A percentile compares a stretch with the other conserved stretches of the same genome.
Conservation (phyloP, 176 grass and related monocot species). For the Carex scoparia region DNA sequence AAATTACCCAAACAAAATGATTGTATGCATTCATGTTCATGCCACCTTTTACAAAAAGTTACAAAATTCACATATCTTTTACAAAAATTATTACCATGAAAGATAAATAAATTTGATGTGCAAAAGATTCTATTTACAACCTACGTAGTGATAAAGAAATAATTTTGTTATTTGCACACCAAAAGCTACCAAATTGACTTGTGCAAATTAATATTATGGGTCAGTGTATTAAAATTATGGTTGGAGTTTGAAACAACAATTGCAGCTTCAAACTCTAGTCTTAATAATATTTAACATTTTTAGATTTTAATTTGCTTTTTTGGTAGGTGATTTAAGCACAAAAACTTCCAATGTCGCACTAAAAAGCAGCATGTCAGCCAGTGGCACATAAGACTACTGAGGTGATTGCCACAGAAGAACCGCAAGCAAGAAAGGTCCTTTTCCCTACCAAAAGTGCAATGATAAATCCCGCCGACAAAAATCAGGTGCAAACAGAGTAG, state of each 20-base stretch:
- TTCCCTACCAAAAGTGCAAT: not conserved
- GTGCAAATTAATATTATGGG: too few species aligned
- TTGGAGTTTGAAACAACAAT: too few species aligned
- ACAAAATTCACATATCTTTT: not conserved
- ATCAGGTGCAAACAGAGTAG: not conserved
- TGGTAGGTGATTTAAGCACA: not conserved
- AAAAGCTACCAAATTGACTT: too few species aligned
- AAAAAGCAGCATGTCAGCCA: not conserved
- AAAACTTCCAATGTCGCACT: not conserved
- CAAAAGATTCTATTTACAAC: too few species aligned
- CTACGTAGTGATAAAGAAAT: too few species aligned
- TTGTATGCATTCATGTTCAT: not conserved
- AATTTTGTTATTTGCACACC: too few species aligned
- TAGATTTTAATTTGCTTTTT: too few species aligned
- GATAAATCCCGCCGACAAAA: slow-evolving; percentile 1
- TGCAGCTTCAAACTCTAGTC: too few species aligned
- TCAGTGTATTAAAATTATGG: not conserved
- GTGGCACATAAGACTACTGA: not conserved
- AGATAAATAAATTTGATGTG: not conserved
- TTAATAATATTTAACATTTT: too few species aligned
- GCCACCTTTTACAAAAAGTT: not conserved
- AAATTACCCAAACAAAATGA: not conserved
- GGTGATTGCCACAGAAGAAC: not conserved
- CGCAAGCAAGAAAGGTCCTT: not conserved
- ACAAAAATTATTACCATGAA: not conserved